These are phyloP conservation scores for Phyllosticta capitalensis DNA, from an alignment of 2,329 filamentous ascomycete genomes.

Conservation along the genomic window DNA sequence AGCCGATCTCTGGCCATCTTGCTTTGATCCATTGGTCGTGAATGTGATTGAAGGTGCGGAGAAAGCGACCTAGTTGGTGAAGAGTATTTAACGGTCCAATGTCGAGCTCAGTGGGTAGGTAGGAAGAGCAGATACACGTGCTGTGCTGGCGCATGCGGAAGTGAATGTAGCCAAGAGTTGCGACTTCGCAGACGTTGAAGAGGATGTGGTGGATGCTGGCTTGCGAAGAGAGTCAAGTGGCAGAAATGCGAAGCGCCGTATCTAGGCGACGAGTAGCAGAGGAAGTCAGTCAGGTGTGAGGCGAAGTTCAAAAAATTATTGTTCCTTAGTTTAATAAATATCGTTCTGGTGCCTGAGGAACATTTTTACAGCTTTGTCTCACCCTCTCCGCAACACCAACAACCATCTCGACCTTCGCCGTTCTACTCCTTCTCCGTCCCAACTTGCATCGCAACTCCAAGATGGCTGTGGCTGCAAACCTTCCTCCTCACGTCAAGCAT, in stretches of 20 bases:
- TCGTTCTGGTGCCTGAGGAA: no score
- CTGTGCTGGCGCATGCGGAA: not conserved
- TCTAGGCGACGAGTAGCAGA: not conserved
- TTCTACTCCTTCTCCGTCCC: not conserved
- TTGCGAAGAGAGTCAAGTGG: not conserved
- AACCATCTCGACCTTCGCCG: not conserved
- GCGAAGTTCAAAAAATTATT: no score
- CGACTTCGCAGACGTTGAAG: not conserved
- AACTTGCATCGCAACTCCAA: not conserved
- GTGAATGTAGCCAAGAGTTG: not conserved
- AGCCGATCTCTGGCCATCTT: not conserved
- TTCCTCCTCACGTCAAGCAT: not conserved
- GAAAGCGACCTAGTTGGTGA: not conserved
- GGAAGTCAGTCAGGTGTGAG: not conserved
- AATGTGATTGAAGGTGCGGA: not conserved
- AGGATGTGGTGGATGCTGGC: not conserved
- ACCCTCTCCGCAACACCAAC: not conserved
- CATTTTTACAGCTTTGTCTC: no score
- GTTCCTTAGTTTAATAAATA: not conserved
- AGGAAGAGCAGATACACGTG: not conserved
- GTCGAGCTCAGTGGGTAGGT: not conserved
- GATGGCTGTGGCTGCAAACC: not conserved
- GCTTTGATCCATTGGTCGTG: not conserved
- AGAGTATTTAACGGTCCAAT: not conserved
- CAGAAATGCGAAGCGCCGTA: not conserved